Base-by-base conservation (phyloP, 768 basidiomycete genomes). In the Boletales sp. region DNA sequence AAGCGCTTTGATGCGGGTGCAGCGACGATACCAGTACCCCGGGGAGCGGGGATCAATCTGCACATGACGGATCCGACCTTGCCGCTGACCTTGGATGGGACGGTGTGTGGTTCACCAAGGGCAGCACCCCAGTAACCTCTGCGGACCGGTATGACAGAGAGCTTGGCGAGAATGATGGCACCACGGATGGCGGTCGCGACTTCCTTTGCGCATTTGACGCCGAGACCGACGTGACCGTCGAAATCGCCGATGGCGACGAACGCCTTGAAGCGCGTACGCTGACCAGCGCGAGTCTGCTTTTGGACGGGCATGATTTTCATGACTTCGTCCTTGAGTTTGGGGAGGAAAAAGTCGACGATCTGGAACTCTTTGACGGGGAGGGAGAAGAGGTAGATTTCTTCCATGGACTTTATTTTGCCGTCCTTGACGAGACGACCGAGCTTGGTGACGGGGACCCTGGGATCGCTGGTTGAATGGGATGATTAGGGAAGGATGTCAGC, bases 221-320 rank as follows among this genome's bases (percentile, higher is more conserved):
- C 96, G 66, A 99, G 86, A 63, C 96, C 96, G 66, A 99, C 94
- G 70, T 98, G 96, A 50, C 96, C 95, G 65, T 97, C 94, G 62
- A 85, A 91, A 77, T 99, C 96, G 69, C 96, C 96, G 65, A 99
- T 96, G 54, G 96, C 96, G 64, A 98, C 96, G 75, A 97, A 98
- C 25, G 96, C 96, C 78, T 99, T 98, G 86, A 99, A 99, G 57
- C 96, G 90, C 53, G 96, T 99, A 62, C 96, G 90, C 74, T 99
- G 96, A 72, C 96, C 96, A 62, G 96, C 96, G 68, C 92, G 94
- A 54, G 96, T 99, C 74, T 99, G 96, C 76, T 99, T 99, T 77
- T 98, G 96, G 49, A 99, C 96, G 60, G 96, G 96, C 87, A 94
- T 94, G 71, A 99, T 98, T 73, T 94, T 95, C 96, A 99, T 99